Evolutionary conservation across 495 filamentous ascomycete genomes (phyloP).

Genomic region (Penicillium diatomitis): DNA sequence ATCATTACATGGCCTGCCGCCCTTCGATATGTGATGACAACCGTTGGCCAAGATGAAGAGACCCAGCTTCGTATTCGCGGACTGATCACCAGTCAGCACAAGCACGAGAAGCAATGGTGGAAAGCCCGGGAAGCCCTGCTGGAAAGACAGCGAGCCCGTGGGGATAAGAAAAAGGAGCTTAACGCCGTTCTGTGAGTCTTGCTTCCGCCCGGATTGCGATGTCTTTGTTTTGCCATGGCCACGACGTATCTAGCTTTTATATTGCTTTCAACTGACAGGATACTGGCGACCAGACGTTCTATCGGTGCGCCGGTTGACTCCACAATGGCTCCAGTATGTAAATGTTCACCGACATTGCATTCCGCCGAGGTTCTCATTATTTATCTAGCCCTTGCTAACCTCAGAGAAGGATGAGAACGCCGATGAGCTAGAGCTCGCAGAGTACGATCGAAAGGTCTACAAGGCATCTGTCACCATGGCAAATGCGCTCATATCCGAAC

Average conservation of each 20-base stretch:
- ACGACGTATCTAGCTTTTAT: no score
- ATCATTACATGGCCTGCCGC: conserved; percentile 60
- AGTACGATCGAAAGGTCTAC: conserved; percentile 55
- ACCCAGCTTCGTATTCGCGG: conserved; percentile 33
- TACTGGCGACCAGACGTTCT: conserved; percentile 20
- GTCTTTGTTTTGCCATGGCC: no score
- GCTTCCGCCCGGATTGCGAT: no score
- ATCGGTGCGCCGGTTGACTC: conserved; percentile 31
- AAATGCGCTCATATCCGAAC: conserved; percentile 42
- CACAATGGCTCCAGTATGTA: conserved; percentile 27
- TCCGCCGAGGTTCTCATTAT: neutral
- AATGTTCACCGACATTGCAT: neutral
- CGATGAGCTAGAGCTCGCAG: conserved; percentile 43
- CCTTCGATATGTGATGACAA: conserved; percentile 52
- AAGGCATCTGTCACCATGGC: conserved; percentile 51
- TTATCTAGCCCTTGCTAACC: neutral
- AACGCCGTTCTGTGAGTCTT: conserved; percentile 39
- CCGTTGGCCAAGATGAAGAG: conserved; percentile 42
- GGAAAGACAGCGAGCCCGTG: conserved; percentile 38
- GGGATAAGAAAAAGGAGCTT: conserved; percentile 43
- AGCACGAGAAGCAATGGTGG: conserved; percentile 60
- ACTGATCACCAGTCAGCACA: conserved; percentile 55
- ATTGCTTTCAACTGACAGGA: no score
- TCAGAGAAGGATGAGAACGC: conserved; percentile 27
- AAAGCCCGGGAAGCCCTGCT: conserved; percentile 41